phyloP scores from a whole-genome alignment of 2,329 filamentous ascomycete genomes.

The Pyrenophora seminiperda region DNA sequence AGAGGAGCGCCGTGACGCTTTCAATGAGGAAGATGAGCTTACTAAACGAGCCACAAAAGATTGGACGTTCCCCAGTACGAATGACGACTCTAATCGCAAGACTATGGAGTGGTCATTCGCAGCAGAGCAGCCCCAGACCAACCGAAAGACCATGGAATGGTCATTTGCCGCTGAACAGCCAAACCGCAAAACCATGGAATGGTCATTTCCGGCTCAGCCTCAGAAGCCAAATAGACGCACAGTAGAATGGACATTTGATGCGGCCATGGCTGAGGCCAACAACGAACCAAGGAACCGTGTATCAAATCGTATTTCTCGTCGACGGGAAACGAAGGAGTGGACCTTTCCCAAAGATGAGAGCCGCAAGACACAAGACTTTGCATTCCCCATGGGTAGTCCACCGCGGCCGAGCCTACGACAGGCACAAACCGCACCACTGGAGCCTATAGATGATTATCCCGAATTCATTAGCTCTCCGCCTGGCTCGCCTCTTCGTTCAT shows the following conservation, averaged over 20 bases:
- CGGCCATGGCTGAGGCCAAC: constrained; percentile 49
- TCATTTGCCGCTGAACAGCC: constrained; percentile 50
- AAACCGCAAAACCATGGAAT: constrained; percentile 56
- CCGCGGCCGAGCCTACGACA: constrained; percentile 49
- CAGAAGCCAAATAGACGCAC: constrained; percentile 50
- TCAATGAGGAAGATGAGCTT: constrained; percentile 33
- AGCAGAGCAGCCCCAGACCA: constrained; percentile 39
- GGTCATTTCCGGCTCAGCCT: constrained; percentile 54
- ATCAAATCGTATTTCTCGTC: constrained; percentile 39
- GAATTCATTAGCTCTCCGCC: constrained; percentile 40
- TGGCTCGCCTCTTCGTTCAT: constrained; percentile 44
- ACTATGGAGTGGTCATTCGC: constrained; percentile 63
- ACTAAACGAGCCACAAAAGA: constrained; percentile 55
- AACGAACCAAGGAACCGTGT: constrained; percentile 38
- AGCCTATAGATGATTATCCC: constrained; percentile 47
- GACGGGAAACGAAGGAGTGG: constrained; percentile 43
- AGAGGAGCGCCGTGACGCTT: constrained; percentile 43
- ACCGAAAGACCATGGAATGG: constrained; percentile 54
- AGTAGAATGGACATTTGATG: constrained; percentile 56
- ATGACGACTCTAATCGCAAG: constrained; percentile 49
- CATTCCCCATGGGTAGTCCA: constrained; percentile 41
- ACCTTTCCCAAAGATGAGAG: constrained; percentile 35
- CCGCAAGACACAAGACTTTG: constrained; percentile 44
- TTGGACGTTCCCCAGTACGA: constrained; percentile 59
- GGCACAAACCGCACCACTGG: constrained; percentile 49